Conservation (phyloP, 2,329 filamentous ascomycete genomes). For the Tolypocladium ophioglossoides region DNA sequence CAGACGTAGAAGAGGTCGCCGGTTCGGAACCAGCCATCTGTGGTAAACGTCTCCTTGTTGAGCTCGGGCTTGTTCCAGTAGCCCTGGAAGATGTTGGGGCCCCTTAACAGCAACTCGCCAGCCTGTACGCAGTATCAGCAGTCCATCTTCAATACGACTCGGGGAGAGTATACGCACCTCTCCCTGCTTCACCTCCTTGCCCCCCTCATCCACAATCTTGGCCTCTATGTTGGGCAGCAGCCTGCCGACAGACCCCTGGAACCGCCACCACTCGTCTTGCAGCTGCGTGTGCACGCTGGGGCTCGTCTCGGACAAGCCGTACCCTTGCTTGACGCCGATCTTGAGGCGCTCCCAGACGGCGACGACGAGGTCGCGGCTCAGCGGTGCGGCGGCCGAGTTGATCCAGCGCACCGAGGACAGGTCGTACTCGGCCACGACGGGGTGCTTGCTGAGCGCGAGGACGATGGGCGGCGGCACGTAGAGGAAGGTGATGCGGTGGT, state of each 20-base stretch:
- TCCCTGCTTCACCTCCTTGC: slow-evolving; percentile 43
- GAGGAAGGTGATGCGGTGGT: slow-evolving; percentile 62
- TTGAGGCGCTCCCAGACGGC: slow-evolving; percentile 63
- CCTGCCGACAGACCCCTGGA: slow-evolving; percentile 68
- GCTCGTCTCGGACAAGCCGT: slow-evolving; percentile 79
- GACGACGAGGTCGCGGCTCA: slow-evolving; percentile 71
- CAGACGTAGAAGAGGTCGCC: slow-evolving; percentile 80
- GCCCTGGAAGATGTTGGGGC: slow-evolving; percentile 70
- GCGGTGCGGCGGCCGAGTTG: slow-evolving; percentile 78
- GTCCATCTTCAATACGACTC: neutral
- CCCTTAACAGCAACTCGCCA: slow-evolving; percentile 68
- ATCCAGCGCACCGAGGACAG: slow-evolving; percentile 70
- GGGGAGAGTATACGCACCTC: slow-evolving; percentile 16
- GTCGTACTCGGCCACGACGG: slow-evolving; percentile 69
- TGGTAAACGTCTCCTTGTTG: slow-evolving; percentile 59
- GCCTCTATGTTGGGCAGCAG: slow-evolving; percentile 71
- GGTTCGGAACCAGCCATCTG: slow-evolving; percentile 81
- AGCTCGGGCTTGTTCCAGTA: slow-evolving; percentile 66
- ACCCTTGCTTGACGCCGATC: slow-evolving; percentile 82
- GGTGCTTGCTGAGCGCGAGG: slow-evolving; percentile 69
- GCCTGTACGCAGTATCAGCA: slow-evolving; percentile 11
- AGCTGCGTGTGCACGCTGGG: slow-evolving; percentile 67
- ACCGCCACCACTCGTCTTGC: slow-evolving; percentile 65
- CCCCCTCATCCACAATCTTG: slow-evolving; percentile 63
- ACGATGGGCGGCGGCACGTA: slow-evolving; percentile 83